phyloP scores from a whole-genome alignment of 2,329 filamentous ascomycete species.

The Hymenoscyphus salicellus region DNA sequence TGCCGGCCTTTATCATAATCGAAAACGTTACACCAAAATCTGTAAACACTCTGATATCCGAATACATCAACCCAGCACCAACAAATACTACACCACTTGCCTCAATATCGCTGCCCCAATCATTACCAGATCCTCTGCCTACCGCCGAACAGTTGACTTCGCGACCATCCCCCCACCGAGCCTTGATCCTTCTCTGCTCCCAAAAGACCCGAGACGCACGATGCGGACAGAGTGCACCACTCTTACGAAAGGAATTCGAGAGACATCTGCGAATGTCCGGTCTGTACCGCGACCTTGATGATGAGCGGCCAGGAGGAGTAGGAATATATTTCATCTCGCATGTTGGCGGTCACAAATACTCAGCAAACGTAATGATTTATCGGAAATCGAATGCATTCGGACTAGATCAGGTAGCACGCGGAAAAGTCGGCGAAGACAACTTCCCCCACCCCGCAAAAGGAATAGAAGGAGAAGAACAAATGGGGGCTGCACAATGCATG shows the following conservation, averaged over 20 bases:
- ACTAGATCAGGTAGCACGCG: constrained; percentile 31
- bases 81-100: constrained; percentile 66
- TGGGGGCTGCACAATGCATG: constrained; percentile 80
- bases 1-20: constrained; percentile 79
- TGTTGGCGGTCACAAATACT: constrained; percentile 94
- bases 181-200: constrained; percentile 88
- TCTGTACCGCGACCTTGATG: constrained; percentile 80
- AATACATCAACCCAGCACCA: constrained; percentile 67
- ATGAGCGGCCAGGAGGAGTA: constrained; percentile 85
- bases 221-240: constrained; percentile 88
- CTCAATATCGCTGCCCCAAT: constrained; percentile 53
- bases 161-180: constrained; percentile 74
- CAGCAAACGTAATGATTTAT: constrained; percentile 92
- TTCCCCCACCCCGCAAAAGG: constrained; percentile 33
- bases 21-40: constrained; percentile 77
- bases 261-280: constrained; percentile 81
- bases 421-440: constrained; percentile 35
- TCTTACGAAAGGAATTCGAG: constrained; percentile 85
- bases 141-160: constrained; percentile 47
- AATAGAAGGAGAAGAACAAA: constrained; percentile 35
- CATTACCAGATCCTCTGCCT: constrained; percentile 34
- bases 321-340: constrained; percentile 96
- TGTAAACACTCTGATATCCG: constrained; percentile 67
- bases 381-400: constrained; percentile 46
- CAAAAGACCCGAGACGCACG: constrained; percentile 92